Percentiles rank a stretch among this genome's conserved stretches.
These are phyloP conservation scores for Cruciata laevipes DNA, from an alignment of 257 asterid genomes.

Conservation along the genomic window DNA sequence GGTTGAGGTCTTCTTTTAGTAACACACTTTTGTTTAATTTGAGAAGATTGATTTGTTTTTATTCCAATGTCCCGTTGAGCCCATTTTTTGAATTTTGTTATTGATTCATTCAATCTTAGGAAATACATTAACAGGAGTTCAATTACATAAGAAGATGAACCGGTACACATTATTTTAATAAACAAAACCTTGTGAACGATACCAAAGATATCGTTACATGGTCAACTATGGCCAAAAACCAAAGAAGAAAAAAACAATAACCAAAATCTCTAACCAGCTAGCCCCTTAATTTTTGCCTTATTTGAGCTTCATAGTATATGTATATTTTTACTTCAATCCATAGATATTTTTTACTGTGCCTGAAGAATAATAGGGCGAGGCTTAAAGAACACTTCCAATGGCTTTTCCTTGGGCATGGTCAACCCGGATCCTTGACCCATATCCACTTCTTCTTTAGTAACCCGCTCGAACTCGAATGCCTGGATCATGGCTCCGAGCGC, in stretches of 20 bases:
- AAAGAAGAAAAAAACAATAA: background rate
- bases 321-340: background rate
- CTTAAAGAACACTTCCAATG: constrained; percentile 7
- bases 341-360: background rate
- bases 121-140: background rate
- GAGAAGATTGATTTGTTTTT: no score
- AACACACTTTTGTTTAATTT: no score
- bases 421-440: constrained; percentile 1
- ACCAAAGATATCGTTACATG: background rate
- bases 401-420: constrained; percentile 8
- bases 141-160: background rate
- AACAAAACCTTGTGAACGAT: no score
- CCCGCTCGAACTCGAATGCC: background rate
- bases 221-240: background rate
- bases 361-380: background rate
- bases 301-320: background rate
- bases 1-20: no score
- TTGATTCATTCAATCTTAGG: background rate
- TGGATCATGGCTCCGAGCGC: constrained; percentile 7
- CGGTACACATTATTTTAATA: background rate
- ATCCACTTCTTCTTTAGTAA: background rate
- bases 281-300: background rate
- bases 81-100: no score
- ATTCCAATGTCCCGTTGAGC: no score
- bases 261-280: background rate